Conservation (phyloP, 768 basidiomycete species). For the Gelatoporia subvermispora region DNA sequence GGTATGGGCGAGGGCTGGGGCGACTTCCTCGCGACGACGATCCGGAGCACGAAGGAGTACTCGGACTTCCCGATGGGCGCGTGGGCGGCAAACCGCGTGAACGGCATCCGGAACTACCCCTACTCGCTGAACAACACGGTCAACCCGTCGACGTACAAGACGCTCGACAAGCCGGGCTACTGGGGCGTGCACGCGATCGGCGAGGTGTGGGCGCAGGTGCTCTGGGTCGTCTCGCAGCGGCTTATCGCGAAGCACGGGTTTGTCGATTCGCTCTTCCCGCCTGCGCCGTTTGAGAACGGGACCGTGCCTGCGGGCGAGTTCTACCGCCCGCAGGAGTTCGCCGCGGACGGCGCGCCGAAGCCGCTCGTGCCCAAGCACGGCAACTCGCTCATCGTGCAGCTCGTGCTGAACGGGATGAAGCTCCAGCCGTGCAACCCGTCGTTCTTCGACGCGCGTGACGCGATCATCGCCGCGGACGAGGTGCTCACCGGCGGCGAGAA, state of each 20-base stretch:
- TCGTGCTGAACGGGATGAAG: constrained; percentile 92
- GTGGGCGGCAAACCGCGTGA: constrained; percentile 80
- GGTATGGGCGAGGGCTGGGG: constrained; percentile 99
- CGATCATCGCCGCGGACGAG: constrained; percentile 88
- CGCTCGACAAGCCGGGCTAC: constrained; percentile 88
- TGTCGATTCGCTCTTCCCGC: constrained; percentile 77
- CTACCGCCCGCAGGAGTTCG: constrained; percentile 45
- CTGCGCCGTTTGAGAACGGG: constrained; percentile 58
- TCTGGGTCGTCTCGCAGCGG: constrained; percentile 72
- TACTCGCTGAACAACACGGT: constrained; percentile 71
- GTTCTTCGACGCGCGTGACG: constrained; percentile 87
- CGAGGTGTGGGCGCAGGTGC: constrained; percentile 93
- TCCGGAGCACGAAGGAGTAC: constrained; percentile 71
- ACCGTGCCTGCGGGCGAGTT: constrained; percentile 68
- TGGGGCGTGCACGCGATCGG: constrained; percentile 92
- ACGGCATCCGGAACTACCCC: constrained; percentile 82
- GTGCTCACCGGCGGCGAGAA: constrained; percentile 92
- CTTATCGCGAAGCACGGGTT: constrained; percentile 83
- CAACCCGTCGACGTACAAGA: constrained; percentile 94
- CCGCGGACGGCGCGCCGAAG: constrained; percentile 38
- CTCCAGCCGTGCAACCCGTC: constrained; percentile 86
- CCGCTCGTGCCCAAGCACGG: constrained; percentile 85
- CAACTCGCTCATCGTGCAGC: constrained; percentile 80
- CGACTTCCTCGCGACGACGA: constrained; percentile 84
- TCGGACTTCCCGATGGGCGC: constrained; percentile 87